These are phyloP conservation scores for Murraya koenigii DNA, from an alignment of 345 rosid genomes.

Conservation along the genomic window DNA sequence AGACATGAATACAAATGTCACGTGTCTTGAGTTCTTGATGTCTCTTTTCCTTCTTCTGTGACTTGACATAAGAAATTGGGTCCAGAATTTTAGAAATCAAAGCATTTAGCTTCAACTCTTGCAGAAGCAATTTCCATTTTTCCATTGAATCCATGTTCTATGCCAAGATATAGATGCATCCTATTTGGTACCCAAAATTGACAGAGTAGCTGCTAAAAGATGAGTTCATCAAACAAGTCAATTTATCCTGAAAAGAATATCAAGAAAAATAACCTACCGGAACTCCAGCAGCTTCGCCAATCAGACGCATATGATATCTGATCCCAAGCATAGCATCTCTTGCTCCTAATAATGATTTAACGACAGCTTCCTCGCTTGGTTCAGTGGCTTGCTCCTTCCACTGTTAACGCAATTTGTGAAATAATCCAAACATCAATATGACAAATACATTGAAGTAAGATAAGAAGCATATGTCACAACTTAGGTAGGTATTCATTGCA, in stretches of 20 bases:
- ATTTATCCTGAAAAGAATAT: background rate
- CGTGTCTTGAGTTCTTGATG: background rate
- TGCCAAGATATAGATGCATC: background rate
- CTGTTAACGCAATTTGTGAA: conserved; percentile 41
- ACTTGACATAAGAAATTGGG: background rate
- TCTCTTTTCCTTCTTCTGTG: background rate
- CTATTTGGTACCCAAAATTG: background rate
- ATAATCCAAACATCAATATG: conserved; percentile 13
- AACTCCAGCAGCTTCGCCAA: conserved; percentile 88
- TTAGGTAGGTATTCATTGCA: background rate
- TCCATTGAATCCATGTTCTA: background rate
- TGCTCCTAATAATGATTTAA: conserved; percentile 62
- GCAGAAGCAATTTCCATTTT: background rate
- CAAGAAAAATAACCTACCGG: conserved; percentile 51
- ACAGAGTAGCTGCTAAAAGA: background rate
- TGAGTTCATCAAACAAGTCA: background rate
- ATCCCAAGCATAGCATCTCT: conserved; percentile 73
- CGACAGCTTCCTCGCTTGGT: conserved; percentile 53
- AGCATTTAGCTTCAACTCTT: background rate
- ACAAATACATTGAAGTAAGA: background rate
- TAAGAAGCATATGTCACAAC: background rate
- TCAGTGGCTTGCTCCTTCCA: conserved; percentile 70
- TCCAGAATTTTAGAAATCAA: background rate
- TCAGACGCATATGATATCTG: conserved; percentile 68
- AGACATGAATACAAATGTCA: background rate